A percentile compares a stretch with the other conserved stretches of the same genome.
These are phyloP conservation scores for Nematocida displodere DNA, from an alignment of 371 early-diverging fungal species.

Conservation along the genomic window DNA sequence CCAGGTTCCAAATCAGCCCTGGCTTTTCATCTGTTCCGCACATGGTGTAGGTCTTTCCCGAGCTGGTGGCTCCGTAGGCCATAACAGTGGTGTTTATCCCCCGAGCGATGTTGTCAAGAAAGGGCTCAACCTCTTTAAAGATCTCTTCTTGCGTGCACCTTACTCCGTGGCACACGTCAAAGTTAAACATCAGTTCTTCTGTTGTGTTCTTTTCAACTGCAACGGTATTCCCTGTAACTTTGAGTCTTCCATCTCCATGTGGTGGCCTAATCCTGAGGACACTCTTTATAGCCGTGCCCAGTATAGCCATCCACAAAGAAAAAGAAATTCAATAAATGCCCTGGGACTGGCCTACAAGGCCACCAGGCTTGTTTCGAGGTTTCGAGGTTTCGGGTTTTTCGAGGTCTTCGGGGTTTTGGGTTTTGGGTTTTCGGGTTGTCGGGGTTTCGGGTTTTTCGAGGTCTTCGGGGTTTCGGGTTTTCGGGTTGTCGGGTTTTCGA, in stretches of 20 bases:
- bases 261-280: constrained; percentile 30
- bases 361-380: too few relatives aligned
- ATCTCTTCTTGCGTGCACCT: constrained; percentile 15
- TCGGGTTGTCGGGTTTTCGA: not conserved
- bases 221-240: constrained; percentile 3
- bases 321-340: constrained; percentile 33
- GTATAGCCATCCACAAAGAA: constrained; percentile 24
- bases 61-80: constrained; percentile 71
- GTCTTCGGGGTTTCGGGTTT: not conserved
- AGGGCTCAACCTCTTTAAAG: constrained; percentile 27
- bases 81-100: constrained; percentile 67
- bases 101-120: constrained; percentile 36
- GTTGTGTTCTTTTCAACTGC: constrained; percentile 35
- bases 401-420: not conserved
- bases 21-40: constrained; percentile 63
- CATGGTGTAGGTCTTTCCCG: constrained; percentile 72
- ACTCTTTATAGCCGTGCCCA: constrained; percentile 5
- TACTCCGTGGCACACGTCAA: constrained; percentile 15
- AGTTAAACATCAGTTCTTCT: constrained; percentile 8
- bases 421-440: not conserved
- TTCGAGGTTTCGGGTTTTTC: too few relatives aligned
- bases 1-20: constrained; percentile 67
- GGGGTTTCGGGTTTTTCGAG: not conserved
- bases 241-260: constrained; percentile 13
- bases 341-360: too few relatives aligned